Evolutionary conservation across 192 early-diverging fungal genomes (phyloP), one percentile per base, ranked within the genome.

Genomic region (Linnemannia hyalina): DNA sequence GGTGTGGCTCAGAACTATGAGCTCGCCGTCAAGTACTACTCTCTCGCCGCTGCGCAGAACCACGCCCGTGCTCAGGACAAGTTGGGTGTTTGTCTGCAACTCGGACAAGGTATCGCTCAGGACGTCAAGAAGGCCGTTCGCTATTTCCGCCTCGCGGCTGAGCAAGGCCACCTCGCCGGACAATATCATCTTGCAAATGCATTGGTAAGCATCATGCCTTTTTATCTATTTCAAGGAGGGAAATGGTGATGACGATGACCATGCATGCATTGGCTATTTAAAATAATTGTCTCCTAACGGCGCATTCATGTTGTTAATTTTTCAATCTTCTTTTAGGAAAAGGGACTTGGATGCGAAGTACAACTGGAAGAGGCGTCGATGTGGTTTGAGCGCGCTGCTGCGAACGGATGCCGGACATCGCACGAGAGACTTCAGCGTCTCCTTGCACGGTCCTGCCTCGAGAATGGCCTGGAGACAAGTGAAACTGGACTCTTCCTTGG

Each of bases 71-170:
- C 92, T 38, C 90, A 90, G 68, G 88, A 90, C 78, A 91, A 91
- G 75, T 81, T 93, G 6, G 93, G 89, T n/a, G 82, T 91, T 13
- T 90, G 89, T 65, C 83, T 92, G 18, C 89, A 91, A 73, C 81
- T 88, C 18, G 92, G 92, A 22, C 85, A 88, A 29, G 92, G 93
- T 40, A 76, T 90, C 44, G 74, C 74, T 26, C 86, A 85, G 42
- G 82, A 93, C 75, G 74, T 90, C n/a, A 78, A 80, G 68, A 68
- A 81, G 35, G 93, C 92, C 15, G 85, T 90, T 11, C 76, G 76
- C 42, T 96, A 94, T 89, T 97, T 92, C 80, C 74, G 86, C 57
- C 73, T 88, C 36, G 89, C 92, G 75, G 96, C 96, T 20, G 82
- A 90, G 71, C 90, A 90, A 77, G 96, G 94, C 35, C 94, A 96